Conservation (phyloP, 768 basidiomycete genomes). For the Pholiota molesta region DNA sequence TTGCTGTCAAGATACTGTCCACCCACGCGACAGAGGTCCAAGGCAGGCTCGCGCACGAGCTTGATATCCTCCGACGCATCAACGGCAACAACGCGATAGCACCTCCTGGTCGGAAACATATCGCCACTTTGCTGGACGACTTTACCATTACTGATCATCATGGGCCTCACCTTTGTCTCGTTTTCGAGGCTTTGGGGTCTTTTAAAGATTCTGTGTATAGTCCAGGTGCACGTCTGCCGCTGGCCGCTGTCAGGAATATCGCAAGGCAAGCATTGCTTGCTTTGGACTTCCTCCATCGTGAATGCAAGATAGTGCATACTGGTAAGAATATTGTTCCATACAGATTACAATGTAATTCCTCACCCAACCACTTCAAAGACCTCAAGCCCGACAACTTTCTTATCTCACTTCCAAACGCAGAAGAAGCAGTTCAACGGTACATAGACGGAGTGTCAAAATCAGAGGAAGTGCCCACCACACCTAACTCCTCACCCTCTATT, state of each 20-base stretch:
- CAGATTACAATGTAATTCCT: constrained; percentile 4
- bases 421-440: not conserved
- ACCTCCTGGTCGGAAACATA: constrained; percentile 41
- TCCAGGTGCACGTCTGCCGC: not conserved
- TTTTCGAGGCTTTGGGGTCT: constrained; percentile 76
- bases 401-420: not conserved
- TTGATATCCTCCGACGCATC: constrained; percentile 15
- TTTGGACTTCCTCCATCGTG: constrained; percentile 53
- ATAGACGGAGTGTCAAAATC: not conserved
- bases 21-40: constrained; percentile 35
- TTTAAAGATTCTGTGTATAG: not conserved
- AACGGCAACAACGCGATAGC: not conserved
- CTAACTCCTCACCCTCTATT: no score
- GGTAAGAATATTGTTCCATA: constrained; percentile 26
- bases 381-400: not conserved
- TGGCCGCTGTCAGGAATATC: not conserved
- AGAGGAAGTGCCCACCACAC: not conserved
- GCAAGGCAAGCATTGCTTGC: constrained; percentile 47
- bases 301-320: constrained; percentile 24
- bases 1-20: constrained; percentile 36
- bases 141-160: constrained; percentile 76
- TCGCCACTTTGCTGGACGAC: constrained; percentile 77
- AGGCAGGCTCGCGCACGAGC: constrained; percentile 16
- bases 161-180: constrained; percentile 83
- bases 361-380: not conserved